Conservation (phyloP, 306 rosid genomes). For the Gastrolobium villosum region DNA sequence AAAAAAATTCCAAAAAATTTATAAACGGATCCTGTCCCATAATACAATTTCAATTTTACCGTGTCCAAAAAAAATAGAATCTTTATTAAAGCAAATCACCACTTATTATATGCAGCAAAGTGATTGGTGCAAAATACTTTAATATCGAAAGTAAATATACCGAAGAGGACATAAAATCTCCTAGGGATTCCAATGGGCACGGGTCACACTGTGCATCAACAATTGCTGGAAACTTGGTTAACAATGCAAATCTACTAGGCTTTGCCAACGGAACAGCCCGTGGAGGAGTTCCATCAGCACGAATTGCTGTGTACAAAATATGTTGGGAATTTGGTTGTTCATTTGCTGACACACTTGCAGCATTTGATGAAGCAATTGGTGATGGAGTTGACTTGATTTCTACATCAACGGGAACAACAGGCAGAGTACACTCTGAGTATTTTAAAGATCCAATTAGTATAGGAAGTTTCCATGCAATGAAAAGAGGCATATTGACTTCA, state of each 20-base stretch:
- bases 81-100: background rate
- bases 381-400: slow-evolving; percentile 69
- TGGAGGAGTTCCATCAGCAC: slow-evolving; percentile 56
- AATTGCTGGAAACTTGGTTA: slow-evolving; percentile 54
- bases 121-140: slow-evolving; percentile 62
- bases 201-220: slow-evolving; percentile 64
- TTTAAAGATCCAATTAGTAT: slow-evolving; percentile 45
- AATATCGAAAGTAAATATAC: background rate
- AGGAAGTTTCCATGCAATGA: slow-evolving; percentile 72
- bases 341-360: slow-evolving; percentile 42
- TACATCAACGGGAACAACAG: slow-evolving; percentile 27
- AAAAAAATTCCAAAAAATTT: too few species aligned
- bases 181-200: slow-evolving; percentile 69
- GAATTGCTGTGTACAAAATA: slow-evolving; percentile 46
- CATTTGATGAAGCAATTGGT: slow-evolving; percentile 62
- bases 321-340: slow-evolving; percentile 19
- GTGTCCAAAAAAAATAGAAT: too few species aligned
- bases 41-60: too few species aligned
- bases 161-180: slow-evolving; percentile 34
- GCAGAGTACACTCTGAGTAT: background rate
- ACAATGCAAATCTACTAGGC: slow-evolving; percentile 46
- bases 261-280: slow-evolving; percentile 53
- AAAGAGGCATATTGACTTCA: slow-evolving; percentile 58
- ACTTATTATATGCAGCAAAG: slow-evolving; percentile 48
- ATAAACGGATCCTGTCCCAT: too few species aligned